Conservation (phyloP, 2,329 filamentous ascomycete species). For the Xylariaceae sp. region DNA sequence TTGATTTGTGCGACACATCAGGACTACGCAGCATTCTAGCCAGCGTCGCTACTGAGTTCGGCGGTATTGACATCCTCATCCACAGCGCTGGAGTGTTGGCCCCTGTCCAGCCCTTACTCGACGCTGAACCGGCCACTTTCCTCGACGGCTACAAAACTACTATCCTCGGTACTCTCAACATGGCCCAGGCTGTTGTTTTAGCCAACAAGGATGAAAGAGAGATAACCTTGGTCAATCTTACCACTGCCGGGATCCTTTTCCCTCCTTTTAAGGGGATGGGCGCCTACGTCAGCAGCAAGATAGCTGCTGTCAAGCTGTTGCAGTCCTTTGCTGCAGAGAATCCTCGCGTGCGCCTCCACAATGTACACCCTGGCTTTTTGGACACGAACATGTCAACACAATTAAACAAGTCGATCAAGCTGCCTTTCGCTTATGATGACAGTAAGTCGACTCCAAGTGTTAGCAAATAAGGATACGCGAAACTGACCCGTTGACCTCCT, state of each 20-base stretch:
- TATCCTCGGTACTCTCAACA: slow-evolving; percentile 29
- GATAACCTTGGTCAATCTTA: slow-evolving; percentile 20
- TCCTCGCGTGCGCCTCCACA: slow-evolving; percentile 15
- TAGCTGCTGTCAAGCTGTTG: slow-evolving; percentile 21
- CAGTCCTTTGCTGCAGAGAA: slow-evolving; percentile 24
- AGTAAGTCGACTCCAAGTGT: slow-evolving; percentile 16
- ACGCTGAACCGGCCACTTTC: slow-evolving; percentile 23
- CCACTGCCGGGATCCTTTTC: slow-evolving; percentile 17
- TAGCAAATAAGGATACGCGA: slow-evolving; percentile 17
- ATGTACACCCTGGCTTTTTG: slow-evolving; percentile 21
- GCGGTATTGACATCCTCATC: slow-evolving; percentile 37
- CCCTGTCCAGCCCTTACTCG: slow-evolving; percentile 11
- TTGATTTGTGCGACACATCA: slow-evolving; percentile 21
- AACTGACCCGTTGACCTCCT: slow-evolving; percentile 16
- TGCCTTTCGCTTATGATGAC: too few relatives aligned
- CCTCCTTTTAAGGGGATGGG: slow-evolving; percentile 36
- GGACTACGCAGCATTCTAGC: slow-evolving; percentile 22
- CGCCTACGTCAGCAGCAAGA: slow-evolving; percentile 32
- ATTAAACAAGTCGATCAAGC: too few relatives aligned
- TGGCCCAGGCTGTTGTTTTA: slow-evolving; percentile 27
- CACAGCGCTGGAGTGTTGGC: slow-evolving; percentile 29
- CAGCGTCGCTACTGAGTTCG: slow-evolving; percentile 12
- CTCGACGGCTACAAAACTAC: slow-evolving; percentile 34
- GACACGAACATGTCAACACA: too few relatives aligned
- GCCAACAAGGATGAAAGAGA: slow-evolving; percentile 6